Evolutionary conservation across 306 rosid genomes (phyloP).

Genomic region (Cucurbita argyrosperma): DNA sequence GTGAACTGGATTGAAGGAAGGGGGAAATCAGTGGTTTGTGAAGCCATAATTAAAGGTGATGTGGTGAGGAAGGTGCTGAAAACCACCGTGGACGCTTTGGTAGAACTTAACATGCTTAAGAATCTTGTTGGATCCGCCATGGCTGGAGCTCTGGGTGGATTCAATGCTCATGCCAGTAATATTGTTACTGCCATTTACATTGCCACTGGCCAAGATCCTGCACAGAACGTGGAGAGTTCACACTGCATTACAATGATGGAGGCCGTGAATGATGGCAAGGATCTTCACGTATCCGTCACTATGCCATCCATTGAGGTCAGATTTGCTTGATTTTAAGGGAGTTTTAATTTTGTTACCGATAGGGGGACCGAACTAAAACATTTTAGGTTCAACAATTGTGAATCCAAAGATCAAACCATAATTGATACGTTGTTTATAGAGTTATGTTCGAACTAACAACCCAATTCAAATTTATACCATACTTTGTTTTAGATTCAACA

Average conservation of each 20-base stretch:
- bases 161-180: constrained; percentile 90
- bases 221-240: constrained; percentile 86
- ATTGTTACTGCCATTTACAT: constrained; percentile 65
- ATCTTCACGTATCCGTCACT: constrained; percentile 78
- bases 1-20: constrained; percentile 96
- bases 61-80: constrained; percentile 72
- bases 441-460: too few species aligned
- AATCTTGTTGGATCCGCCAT: constrained; percentile 79
- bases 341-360: too few species aligned
- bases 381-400: too few species aligned
- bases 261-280: constrained; percentile 55
- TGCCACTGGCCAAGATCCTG: constrained; percentile 97
- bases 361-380: too few species aligned
- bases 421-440: too few species aligned
- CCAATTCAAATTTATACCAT: too few species aligned
- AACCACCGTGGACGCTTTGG: constrained; percentile 52
- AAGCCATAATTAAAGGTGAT: constrained; percentile 59
- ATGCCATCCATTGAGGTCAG: constrained; percentile 89
- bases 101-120: constrained; percentile 89
- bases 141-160: constrained; percentile 95
- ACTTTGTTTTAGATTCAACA: too few species aligned
- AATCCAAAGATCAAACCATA: too few species aligned
- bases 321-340: neutral
- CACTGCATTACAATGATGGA: constrained; percentile 94
- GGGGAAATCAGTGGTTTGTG: constrained; percentile 83